Evolutionary conservation across 2,329 filamentous ascomycete genomes (phyloP).

Genomic region (Penicillium brevicompactum): DNA sequence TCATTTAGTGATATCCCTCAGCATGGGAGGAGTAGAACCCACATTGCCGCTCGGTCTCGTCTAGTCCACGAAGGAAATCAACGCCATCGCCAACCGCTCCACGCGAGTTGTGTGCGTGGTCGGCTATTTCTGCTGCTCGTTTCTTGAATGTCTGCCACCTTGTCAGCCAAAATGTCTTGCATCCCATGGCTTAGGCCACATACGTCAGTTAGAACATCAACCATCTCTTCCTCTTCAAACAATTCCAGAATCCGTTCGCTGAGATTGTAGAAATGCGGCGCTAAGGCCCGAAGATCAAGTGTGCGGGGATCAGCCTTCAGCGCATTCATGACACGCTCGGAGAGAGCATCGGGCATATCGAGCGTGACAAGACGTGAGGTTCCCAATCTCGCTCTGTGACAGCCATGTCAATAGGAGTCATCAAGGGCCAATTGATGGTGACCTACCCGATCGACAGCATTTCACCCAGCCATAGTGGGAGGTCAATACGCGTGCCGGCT

Average conservation of each 20-base stretch:
- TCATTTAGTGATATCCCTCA: slow-evolving; percentile 17
- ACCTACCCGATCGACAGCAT: slow-evolving; percentile 67
- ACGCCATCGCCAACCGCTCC: slow-evolving; percentile 67
- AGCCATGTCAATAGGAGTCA: not conserved
- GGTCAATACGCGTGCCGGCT: slow-evolving; percentile 73
- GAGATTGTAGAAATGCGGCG: slow-evolving; percentile 84
- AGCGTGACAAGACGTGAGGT: slow-evolving; percentile 70
- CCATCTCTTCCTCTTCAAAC: slow-evolving; percentile 84
- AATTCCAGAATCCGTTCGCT: slow-evolving; percentile 84
- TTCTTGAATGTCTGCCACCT: slow-evolving; percentile 71
- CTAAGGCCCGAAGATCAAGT: slow-evolving; percentile 80
- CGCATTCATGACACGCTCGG: slow-evolving; percentile 79
- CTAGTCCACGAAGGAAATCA: slow-evolving; percentile 84
- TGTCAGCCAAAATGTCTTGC: not conserved
- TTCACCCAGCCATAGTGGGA: slow-evolving; percentile 93
- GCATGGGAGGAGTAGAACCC: slow-evolving; percentile 16
- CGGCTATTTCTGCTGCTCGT: slow-evolving; percentile 77
- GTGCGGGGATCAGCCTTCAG: slow-evolving; percentile 86
- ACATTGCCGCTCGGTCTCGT: slow-evolving; percentile 81
- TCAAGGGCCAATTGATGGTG: not conserved
- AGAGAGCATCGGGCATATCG: slow-evolving; percentile 77
- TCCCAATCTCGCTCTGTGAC: slow-evolving; percentile 43
- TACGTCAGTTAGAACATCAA: slow-evolving; percentile 65
- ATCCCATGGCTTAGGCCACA: slow-evolving; percentile 1
- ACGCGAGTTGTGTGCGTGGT: slow-evolving; percentile 84